Conservation (phyloP, 2,329 filamentous ascomycete species). For the Neofusicoccum sp. region DNA sequence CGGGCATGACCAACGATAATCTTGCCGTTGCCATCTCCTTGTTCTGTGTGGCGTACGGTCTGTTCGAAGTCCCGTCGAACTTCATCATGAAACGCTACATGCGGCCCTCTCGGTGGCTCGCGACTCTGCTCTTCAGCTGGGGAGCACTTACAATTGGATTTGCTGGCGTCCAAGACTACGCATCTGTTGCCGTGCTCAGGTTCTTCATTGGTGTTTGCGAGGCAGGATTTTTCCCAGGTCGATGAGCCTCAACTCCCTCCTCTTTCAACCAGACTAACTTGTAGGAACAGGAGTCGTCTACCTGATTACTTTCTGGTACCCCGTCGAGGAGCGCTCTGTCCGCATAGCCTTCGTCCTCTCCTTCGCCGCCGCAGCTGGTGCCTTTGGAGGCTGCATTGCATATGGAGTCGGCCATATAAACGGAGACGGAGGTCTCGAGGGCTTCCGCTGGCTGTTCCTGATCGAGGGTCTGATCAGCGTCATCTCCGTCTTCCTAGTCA, state of each 20-base stretch:
- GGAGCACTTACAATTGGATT: slow-evolving; percentile 47
- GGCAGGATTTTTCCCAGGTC: slow-evolving; percentile 18
- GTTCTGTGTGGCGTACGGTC: slow-evolving; percentile 28
- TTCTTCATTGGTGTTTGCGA: slow-evolving; percentile 40
- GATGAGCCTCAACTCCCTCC: neutral
- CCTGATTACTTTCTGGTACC: slow-evolving; percentile 50
- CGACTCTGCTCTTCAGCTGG: slow-evolving; percentile 47
- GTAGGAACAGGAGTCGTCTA: neutral
- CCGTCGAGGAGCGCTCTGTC: slow-evolving; percentile 54
- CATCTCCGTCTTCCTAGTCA: slow-evolving; percentile 25
- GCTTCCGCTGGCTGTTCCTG: slow-evolving; percentile 42
- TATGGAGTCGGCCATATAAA: slow-evolving; percentile 34
- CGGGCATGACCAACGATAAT: slow-evolving; percentile 30
- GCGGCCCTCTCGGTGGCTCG: slow-evolving; percentile 34
- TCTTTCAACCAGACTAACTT: neutral
- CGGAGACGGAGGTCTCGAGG: slow-evolving; percentile 37
- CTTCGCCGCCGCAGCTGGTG: slow-evolving; percentile 54
- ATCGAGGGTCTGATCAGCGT: slow-evolving; percentile 25
- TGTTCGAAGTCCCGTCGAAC: slow-evolving; percentile 55
- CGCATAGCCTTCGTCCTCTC: slow-evolving; percentile 56
- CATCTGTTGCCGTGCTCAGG: slow-evolving; percentile 41
- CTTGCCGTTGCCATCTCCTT: slow-evolving; percentile 36
- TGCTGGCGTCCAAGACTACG: slow-evolving; percentile 43
- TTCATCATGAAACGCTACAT: slow-evolving; percentile 58
- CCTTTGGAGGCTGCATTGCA: slow-evolving; percentile 42